These are phyloP conservation scores for Hypoxylon crocopeplum DNA, from an alignment of 495 filamentous ascomycete genomes.

Conservation along the genomic window DNA sequence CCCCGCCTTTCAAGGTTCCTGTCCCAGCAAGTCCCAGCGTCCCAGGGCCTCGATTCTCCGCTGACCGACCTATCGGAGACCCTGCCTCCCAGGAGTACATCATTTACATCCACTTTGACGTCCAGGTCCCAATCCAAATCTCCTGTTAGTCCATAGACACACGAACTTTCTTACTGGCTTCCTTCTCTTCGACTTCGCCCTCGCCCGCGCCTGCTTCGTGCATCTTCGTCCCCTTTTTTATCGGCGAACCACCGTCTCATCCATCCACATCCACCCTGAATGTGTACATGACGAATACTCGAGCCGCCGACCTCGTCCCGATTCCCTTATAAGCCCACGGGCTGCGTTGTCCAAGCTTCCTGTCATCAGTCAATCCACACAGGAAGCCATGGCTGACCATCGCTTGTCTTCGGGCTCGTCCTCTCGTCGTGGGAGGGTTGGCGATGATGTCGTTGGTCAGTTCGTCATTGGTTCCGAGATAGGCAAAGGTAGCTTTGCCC, in stretches of 20 bases:
- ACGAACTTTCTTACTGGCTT: constrained; percentile 33
- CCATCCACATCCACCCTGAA: constrained; percentile 26
- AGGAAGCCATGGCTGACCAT: constrained; percentile 55
- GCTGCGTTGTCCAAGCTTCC: constrained; percentile 50
- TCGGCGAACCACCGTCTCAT: constrained; percentile 17
- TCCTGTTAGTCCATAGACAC: constrained; percentile 27
- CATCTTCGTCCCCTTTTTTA: constrained; percentile 25
- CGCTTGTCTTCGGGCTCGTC: constrained; percentile 43
- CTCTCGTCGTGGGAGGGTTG: constrained; percentile 46
- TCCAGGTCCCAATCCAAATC: constrained; percentile 33
- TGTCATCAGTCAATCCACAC: constrained; percentile 50
- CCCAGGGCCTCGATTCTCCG: constrained; percentile 40
- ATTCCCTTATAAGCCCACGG: constrained; percentile 55
- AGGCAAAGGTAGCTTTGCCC: constrained; percentile 94
- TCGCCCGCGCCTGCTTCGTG: constrained; percentile 27
- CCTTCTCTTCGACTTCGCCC: constrained; percentile 24
- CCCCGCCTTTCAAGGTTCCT: constrained; percentile 45
- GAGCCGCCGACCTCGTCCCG: constrained; percentile 48
- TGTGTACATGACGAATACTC: constrained; percentile 57
- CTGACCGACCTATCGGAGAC: constrained; percentile 46
- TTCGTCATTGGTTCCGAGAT: constrained; percentile 85
- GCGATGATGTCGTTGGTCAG: constrained; percentile 74
- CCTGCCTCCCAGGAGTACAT: constrained; percentile 42
- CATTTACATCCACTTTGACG: constrained; percentile 44
- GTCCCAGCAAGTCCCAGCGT: too few species aligned